Evolutionary conservation across 768 basidiomycete genomes (phyloP), one percentile per base, ranked within the genome.

Genomic region (Leucocoprinus birnbaumii): DNA sequence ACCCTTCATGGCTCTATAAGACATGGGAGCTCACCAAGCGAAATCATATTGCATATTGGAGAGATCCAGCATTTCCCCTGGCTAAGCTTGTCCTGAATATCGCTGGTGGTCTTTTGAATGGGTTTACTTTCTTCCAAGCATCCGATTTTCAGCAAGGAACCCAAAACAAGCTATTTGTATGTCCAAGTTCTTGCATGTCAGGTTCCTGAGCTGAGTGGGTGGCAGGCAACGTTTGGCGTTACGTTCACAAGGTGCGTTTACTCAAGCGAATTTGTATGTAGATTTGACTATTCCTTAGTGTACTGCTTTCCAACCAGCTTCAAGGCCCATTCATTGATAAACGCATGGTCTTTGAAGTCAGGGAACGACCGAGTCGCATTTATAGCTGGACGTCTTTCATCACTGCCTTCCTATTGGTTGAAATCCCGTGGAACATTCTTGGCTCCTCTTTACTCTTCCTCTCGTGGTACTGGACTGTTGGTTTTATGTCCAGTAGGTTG

Each of bases 401-500:
- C 11, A 79, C 82, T 0, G 71, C 83, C 0, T 82, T 82, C 55
- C 72, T 86, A 55, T 56, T 82, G 3, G 75, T 77, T 6, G 86
- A 87, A 58, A 58, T 86, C 2, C 85, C 85, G 0, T 86, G 83
- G 82, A 86, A 86, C 58, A 79, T 86, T 16, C 13, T 84, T 1
- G 82, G 82, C 22, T 80, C 85, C 0, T 72, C 77, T 0, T 44
- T 89, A 4, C 84, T 83, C 73, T 89, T 83, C 73, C 62, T 84
- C 18, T 85, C 82, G 63, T 89, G 86, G 86, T 89, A 79, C 65
- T 88, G 83, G 82, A 85, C 85, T 1, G 83, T 87, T 21, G 86
- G 83, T 1, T 83, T 83, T 63, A 72, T 73, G 2, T 71, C 62
- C 5, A 72, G 75, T 11, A 72, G 85, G 38, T 84, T 71, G 1